Evolutionary conservation across 257 asterid species (phyloP).

Genomic region (Solanum etuberosum): DNA sequence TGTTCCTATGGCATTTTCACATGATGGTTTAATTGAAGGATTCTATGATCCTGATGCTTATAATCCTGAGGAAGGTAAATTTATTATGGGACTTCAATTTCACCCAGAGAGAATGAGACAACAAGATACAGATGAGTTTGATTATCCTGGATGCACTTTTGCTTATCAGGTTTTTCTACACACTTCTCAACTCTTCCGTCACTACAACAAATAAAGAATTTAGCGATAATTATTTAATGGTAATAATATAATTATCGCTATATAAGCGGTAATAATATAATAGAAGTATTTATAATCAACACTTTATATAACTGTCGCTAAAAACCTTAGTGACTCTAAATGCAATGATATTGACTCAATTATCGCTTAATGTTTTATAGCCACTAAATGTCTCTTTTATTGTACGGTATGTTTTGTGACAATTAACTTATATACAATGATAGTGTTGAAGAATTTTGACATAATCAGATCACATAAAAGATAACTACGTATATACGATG

Average conservation of each 20-base stretch:
- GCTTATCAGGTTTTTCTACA: constrained; percentile 23
- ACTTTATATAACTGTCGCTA: neutral
- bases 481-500: neutral
- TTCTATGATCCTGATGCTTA: constrained; percentile 73
- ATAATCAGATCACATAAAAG: neutral
- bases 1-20: constrained; percentile 74
- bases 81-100: constrained; percentile 85
- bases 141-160: constrained; percentile 61
- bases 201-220: too few relatives aligned
- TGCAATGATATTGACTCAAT: neutral
- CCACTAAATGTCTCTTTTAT: neutral
- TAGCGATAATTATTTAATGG: neutral
- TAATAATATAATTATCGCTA: too few relatives aligned
- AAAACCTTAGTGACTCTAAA: neutral
- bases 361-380: neutral
- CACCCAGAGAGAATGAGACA: constrained; percentile 83
- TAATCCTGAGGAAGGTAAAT: constrained; percentile 72
- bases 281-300: neutral
- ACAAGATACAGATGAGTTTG: constrained; percentile 48
- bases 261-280: too few relatives aligned
- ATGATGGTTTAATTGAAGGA: constrained; percentile 73
- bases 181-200: neutral
- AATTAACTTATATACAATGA: neutral
- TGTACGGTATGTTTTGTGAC: neutral
- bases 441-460: neutral